Evolutionary conservation across 768 basidiomycete species (phyloP).

Genomic region (Boletus tomentosulus): DNA sequence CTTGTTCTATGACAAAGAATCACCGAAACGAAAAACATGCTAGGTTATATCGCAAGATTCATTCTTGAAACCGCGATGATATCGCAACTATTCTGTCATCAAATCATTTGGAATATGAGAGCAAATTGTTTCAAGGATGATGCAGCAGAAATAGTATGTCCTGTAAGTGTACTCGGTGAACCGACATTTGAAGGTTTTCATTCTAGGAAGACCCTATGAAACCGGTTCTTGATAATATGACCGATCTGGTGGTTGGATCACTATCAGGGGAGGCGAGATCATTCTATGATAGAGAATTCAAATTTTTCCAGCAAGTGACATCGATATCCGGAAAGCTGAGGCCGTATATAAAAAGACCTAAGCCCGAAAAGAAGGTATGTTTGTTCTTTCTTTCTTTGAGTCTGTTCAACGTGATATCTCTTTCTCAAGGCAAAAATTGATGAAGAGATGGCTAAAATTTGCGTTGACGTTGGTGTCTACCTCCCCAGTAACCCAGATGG

Average conservation of each 20-base stretch:
- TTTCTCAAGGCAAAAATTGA: slow-evolving; percentile 86
- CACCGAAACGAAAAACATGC: neutral
- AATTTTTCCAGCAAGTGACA: slow-evolving; percentile 93
- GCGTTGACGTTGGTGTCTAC: slow-evolving; percentile 93
- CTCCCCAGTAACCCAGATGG: slow-evolving; percentile 98
- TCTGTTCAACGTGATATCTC: neutral
- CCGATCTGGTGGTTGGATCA: slow-evolving; percentile 69
- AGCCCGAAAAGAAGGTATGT: slow-evolving; percentile 90
- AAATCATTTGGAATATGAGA: slow-evolving; percentile 99
- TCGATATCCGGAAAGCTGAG: slow-evolving; percentile 98
- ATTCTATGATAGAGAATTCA: slow-evolving; percentile 94
- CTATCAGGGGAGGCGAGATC: slow-evolving; percentile 83
- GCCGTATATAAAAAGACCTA: slow-evolving; percentile 91
- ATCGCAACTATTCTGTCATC: slow-evolving; percentile 96
- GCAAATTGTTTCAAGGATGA: slow-evolving; percentile 97
- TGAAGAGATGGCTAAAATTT: slow-evolving; percentile 97
- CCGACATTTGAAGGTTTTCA: neutral
- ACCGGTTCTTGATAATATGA: slow-evolving; percentile 88
- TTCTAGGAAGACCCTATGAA: slow-evolving; percentile 91
- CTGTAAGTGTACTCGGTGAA: neutral
- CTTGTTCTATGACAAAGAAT: neutral
- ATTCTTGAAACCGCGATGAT: slow-evolving; percentile 97
- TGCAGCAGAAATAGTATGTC: slow-evolving; percentile 69
- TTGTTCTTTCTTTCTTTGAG: neutral
- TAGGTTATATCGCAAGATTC: slow-evolving; percentile 92